These are phyloP conservation scores for Ophiostoma ulmi DNA, from an alignment of 2,329 filamentous ascomycete species.

Conservation along the genomic window DNA sequence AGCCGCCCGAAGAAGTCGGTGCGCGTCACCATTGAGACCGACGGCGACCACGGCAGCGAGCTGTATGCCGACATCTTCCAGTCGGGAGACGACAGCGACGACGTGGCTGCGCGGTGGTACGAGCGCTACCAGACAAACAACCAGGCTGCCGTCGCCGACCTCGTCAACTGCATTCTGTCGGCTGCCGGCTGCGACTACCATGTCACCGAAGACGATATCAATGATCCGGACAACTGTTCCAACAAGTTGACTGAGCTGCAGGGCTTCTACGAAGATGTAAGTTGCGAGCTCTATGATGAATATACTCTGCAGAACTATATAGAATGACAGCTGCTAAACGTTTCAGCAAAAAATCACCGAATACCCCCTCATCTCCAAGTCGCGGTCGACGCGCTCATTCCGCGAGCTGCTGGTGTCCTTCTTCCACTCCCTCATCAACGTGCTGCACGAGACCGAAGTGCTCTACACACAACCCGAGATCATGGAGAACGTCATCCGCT, in stretches of 20 bases:
- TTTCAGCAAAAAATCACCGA: conserved; percentile 69
- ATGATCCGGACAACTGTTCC: conserved; percentile 81
- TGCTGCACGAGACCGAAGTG: conserved; percentile 74
- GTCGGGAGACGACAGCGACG: conserved; percentile 51
- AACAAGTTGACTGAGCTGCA: conserved; percentile 79
- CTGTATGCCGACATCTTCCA: conserved; percentile 59
- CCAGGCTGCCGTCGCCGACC: conserved; percentile 52
- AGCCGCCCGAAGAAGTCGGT: conserved; percentile 54
- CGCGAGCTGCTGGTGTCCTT: conserved; percentile 72
- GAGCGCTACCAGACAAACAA: conserved; percentile 52
- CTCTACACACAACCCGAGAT: conserved; percentile 73
- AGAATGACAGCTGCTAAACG: background rate
- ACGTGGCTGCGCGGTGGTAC: conserved; percentile 58
- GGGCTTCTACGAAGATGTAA: conserved; percentile 74
- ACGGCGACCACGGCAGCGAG: conserved; percentile 49
- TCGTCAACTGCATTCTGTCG: conserved; percentile 63
- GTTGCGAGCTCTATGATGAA: conserved; percentile 29
- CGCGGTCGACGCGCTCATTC: conserved; percentile 71
- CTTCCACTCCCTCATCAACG: conserved; percentile 68
- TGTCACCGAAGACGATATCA: conserved; percentile 76
- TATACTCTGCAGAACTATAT: background rate
- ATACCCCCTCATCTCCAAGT: conserved; percentile 83
- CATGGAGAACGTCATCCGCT: conserved; percentile 82
- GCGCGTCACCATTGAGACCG: conserved; percentile 47
- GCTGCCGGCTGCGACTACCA: conserved; percentile 75